These are phyloP conservation scores for Exophiala spinifera DNA, from an alignment of 2,329 filamentous ascomycete species.

Conservation along the genomic window DNA sequence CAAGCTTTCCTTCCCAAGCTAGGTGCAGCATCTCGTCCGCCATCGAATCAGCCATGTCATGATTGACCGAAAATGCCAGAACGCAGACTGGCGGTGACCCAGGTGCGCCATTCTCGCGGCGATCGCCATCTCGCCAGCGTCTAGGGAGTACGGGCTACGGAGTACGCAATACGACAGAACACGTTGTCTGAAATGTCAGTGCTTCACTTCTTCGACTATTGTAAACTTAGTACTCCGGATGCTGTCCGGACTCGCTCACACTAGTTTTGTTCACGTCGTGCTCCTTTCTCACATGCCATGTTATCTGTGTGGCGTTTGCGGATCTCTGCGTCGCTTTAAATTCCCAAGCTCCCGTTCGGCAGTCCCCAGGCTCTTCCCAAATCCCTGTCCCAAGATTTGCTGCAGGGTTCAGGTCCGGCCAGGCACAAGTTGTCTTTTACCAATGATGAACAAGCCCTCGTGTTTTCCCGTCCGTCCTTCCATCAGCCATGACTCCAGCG, in stretches of 20 bases:
- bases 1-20: neutral
- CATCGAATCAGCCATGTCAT: neutral
- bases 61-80: neutral
- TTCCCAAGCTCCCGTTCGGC: constrained; percentile 1
- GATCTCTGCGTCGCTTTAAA: neutral
- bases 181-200: too few relatives aligned
- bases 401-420: neutral
- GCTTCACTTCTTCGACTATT: too few relatives aligned
- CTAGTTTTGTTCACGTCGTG: too few relatives aligned
- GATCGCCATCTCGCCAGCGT: neutral
- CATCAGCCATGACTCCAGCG: neutral
- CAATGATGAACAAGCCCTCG: neutral
- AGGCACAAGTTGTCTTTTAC: neutral
- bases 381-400: neutral
- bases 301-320: neutral
- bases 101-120: neutral
- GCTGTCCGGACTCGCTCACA: too few relatives aligned
- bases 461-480: neutral
- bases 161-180: too few relatives aligned
- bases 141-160: too few relatives aligned
- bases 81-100: neutral
- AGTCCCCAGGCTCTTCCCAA: neutral
- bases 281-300: neutral
- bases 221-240: too few relatives aligned
- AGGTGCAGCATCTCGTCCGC: neutral